Evolutionary conservation across 768 basidiomycete genomes (phyloP).

Genomic region (Dendrothele bispora): DNA sequence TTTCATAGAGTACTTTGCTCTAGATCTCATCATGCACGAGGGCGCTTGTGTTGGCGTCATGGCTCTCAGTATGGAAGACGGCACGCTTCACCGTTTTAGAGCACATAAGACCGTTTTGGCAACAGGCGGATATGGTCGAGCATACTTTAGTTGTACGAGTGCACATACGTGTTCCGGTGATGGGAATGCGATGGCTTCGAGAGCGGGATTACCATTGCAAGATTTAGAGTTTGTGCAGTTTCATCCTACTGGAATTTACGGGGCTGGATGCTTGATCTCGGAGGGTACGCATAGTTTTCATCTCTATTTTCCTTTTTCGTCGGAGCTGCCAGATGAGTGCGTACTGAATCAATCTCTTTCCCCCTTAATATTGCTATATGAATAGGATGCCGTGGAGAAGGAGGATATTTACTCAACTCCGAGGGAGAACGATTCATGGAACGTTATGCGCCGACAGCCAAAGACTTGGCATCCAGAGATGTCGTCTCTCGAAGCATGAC

Average conservation of each 20-base stretch:
- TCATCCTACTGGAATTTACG: slow-evolving; percentile 99
- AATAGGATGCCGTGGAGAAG: slow-evolving; percentile 99
- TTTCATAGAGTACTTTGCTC: slow-evolving; percentile 99
- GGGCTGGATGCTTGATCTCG: slow-evolving; percentile 97
- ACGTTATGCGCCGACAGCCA: slow-evolving; percentile 98
- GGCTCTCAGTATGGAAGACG: slow-evolving; percentile 99
- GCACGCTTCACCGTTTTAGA: slow-evolving; percentile 97
- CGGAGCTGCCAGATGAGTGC: too few relatives aligned
- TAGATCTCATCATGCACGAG: slow-evolving; percentile 97
- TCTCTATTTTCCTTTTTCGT: background rate
- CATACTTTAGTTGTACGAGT: slow-evolving; percentile 98
- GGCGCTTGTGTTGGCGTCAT: slow-evolving; percentile 99
- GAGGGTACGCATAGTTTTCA: slow-evolving; percentile 60
- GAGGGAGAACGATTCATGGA: slow-evolving; percentile 99
- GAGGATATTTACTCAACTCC: slow-evolving; percentile 96
- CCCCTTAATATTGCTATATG: background rate
- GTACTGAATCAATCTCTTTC: background rate
- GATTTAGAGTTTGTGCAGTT: slow-evolving; percentile 99
- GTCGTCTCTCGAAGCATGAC: slow-evolving; percentile 99
- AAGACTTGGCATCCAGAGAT: slow-evolving; percentile 98
- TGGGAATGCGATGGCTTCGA: slow-evolving; percentile 96
- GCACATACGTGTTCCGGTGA: slow-evolving; percentile 99
- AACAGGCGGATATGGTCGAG: slow-evolving; percentile 96
- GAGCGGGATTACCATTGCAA: slow-evolving; percentile 95
- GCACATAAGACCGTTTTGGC: slow-evolving; percentile 98